Conservation (phyloP, 164 flowering plant genomes). For the Litsea cubeba region DNA sequence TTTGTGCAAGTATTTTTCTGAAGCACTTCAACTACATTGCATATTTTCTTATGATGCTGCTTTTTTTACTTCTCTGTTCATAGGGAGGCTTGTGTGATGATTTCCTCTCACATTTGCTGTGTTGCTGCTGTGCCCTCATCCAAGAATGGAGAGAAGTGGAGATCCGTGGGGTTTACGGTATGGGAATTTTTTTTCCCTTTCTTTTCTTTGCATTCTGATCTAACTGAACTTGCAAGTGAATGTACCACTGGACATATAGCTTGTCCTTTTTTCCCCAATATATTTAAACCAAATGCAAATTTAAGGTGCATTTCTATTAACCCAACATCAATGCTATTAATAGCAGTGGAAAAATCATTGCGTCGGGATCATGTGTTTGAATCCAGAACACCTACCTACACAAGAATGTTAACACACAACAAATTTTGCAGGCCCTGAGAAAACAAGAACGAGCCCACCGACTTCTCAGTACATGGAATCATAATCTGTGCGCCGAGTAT, state of each 20-base stretch:
- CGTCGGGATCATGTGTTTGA: no score
- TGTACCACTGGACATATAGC: neutral
- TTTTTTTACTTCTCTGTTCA: conserved; percentile 2
- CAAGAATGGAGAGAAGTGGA: conserved; percentile 99
- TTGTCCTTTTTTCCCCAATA: neutral
- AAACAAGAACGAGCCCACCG: conserved; percentile 81
- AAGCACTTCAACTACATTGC: neutral
- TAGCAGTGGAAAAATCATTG: neutral
- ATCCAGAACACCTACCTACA: neutral
- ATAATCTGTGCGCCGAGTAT: neutral
- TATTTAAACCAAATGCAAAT: neutral
- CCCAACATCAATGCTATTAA: neutral
- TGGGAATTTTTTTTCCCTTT: neutral
- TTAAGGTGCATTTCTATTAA: neutral
- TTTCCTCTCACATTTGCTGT: conserved; percentile 89
- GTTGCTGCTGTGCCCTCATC: conserved; percentile 96
- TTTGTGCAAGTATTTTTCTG: neutral
- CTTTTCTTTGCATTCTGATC: no score
- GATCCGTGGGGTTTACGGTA: conserved; percentile 79
- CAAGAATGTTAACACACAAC: neutral
- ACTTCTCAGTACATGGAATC: conserved; percentile 77
- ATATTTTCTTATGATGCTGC: neutral
- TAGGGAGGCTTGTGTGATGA: conserved; percentile 96
- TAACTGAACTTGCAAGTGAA: no score
- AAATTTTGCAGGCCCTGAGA: conserved; percentile 60